Percentiles rank a stretch among this genome's conserved stretches.
Evolutionary conservation across 164 flowering plant species (phyloP).

Genomic region (Brasenia schreberi): DNA sequence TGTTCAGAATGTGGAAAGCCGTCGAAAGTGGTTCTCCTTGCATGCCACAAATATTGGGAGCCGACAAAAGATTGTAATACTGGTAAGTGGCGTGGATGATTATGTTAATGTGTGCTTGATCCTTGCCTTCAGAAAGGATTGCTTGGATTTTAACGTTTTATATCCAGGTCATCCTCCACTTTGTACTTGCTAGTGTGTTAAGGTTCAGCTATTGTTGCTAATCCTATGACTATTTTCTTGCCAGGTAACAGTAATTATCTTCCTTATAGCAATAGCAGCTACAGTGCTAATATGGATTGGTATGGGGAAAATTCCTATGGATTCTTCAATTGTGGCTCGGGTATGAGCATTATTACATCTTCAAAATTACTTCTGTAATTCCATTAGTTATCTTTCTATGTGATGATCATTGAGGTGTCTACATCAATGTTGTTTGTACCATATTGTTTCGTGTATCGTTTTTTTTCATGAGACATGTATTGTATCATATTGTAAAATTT

Average conservation of each 20-base stretch:
- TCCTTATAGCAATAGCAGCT: slow-evolving; percentile 48
- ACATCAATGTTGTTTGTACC: too few species aligned
- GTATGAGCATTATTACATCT: slow-evolving; percentile 25
- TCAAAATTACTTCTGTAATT: neutral
- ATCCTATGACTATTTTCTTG: slow-evolving; percentile 4
- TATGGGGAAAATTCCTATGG: slow-evolving; percentile 48
- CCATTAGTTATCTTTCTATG: too few species aligned
- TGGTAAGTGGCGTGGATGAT: slow-evolving; percentile 31
- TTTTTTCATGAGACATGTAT: too few species aligned
- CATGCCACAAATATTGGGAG: slow-evolving; percentile 46
- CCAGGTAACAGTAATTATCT: slow-evolving; percentile 45
- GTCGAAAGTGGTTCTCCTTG: slow-evolving; percentile 39
- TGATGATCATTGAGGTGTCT: too few species aligned
- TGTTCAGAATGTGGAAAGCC: slow-evolving; percentile 20
- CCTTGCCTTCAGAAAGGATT: neutral
- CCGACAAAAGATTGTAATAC: slow-evolving; percentile 69
- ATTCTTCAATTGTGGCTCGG: slow-evolving; percentile 59
- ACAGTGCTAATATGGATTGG: slow-evolving; percentile 80
- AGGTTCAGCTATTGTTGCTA: neutral
- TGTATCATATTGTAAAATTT: too few species aligned
- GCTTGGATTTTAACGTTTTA: too few species aligned
- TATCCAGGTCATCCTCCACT: neutral
- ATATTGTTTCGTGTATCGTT: too few species aligned
- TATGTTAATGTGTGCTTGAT: neutral
- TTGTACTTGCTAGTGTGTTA: neutral